Percentiles rank a stretch among this genome's conserved stretches.
These are phyloP conservation scores for Boletellus ananas DNA, from an alignment of 768 basidiomycete genomes.

Conservation along the genomic window DNA sequence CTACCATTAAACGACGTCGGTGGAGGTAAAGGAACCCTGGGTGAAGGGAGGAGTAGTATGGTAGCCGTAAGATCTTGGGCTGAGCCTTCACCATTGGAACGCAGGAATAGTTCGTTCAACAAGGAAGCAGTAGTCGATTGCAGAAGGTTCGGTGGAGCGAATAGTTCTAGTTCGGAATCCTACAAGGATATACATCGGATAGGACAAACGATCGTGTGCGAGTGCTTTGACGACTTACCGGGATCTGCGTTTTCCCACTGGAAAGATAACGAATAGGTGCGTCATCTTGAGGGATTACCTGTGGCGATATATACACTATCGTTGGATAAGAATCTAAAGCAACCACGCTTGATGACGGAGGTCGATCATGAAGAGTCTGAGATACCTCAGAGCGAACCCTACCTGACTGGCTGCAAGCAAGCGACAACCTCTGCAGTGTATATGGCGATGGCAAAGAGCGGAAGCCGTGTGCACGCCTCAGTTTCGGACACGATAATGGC, in stretches of 20 bases:
- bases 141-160: constrained; percentile 55
- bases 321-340: constrained; percentile 53
- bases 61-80: constrained; percentile 10
- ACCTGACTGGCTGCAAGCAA: constrained; percentile 47
- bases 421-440: constrained; percentile 45
- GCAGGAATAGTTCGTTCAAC: constrained; percentile 28
- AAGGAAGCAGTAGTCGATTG: constrained; percentile 54
- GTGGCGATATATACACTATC: constrained; percentile 43
- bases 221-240: constrained; percentile 2
- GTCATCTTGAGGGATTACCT: constrained; percentile 34
- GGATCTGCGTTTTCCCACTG: constrained; percentile 13
- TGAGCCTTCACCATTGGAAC: background rate
- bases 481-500: constrained; percentile 53
- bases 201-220: background rate
- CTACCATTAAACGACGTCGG: constrained; percentile 38
- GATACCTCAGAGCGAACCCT: background rate
- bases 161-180: constrained; percentile 36
- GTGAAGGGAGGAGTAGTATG: constrained; percentile 49
- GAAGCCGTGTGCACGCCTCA: constrained; percentile 39
- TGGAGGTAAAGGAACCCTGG: constrained; percentile 39
- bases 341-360: constrained; percentile 35
- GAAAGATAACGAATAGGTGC: constrained; percentile 55
- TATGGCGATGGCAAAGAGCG: constrained; percentile 46
- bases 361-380: background rate
- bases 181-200: constrained; percentile 15